Evolutionary conservation across 495 filamentous ascomycete genomes (phyloP).

Genomic region (Penicillium canescens): DNA sequence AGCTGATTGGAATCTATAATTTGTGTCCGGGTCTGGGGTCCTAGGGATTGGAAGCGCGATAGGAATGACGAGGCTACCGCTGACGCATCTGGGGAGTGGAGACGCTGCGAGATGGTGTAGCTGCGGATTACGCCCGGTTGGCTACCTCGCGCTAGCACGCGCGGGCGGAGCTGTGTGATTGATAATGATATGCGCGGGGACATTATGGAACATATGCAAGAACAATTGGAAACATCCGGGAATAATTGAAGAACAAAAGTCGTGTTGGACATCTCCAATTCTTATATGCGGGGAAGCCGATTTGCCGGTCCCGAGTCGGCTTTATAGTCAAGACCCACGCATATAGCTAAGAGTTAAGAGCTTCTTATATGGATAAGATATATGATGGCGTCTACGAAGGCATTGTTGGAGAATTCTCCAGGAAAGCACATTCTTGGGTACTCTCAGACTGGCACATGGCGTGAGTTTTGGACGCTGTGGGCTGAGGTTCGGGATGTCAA

Average conservation of each 20-base stretch:
- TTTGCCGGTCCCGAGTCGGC: constrained; percentile 8
- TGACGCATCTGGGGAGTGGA: constrained; percentile 17
- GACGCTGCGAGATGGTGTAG: neutral
- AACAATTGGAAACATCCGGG: neutral
- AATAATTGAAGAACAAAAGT: neutral
- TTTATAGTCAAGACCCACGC: neutral
- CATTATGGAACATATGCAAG: neutral
- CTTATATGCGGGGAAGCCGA: constrained; percentile 13
- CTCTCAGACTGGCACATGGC: no score
- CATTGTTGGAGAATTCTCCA: no score
- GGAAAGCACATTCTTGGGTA: no score
- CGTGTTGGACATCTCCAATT: constrained; percentile 1
- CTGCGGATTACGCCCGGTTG: constrained; percentile 4
- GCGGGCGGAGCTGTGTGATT: neutral
- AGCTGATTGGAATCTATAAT: constrained; percentile 59
- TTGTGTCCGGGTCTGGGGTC: constrained; percentile 47
- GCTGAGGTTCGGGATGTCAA: no score
- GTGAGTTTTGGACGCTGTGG: no score
- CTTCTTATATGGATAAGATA: no score
- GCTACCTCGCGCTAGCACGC: neutral
- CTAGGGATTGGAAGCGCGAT: constrained; percentile 39
- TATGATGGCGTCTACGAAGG: no score
- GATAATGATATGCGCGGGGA: neutral
- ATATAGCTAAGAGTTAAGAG: no score
- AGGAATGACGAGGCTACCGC: constrained; percentile 46